Conservation (phyloP, 2,329 filamentous ascomycete species). For the Achaetomium macrosporum region DNA sequence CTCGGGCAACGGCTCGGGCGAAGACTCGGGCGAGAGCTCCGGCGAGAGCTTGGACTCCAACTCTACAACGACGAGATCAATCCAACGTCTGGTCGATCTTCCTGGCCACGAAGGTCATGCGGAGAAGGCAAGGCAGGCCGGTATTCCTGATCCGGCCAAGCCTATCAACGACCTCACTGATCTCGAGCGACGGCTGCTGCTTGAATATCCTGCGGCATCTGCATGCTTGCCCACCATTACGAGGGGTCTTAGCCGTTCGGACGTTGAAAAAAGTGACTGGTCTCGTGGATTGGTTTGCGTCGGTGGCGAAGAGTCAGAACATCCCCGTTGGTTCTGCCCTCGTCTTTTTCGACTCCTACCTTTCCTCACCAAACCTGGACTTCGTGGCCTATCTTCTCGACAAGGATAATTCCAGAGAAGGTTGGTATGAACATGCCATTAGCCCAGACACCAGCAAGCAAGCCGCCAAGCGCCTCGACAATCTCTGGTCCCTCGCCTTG, state of each 20-base stretch:
- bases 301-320: slow-evolving; percentile 5
- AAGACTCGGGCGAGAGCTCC: too few species aligned
- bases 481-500: slow-evolving; percentile 2
- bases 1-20: too few species aligned
- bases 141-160: slow-evolving; percentile 3
- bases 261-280: not conserved
- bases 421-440: not conserved
- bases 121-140: slow-evolving; percentile 4
- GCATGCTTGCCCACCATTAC: slow-evolving; percentile 3
- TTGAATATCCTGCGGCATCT: slow-evolving; percentile 2
- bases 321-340: slow-evolving; percentile 5
- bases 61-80: slow-evolving; percentile 1
- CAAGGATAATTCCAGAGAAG: not conserved
- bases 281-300: slow-evolving; percentile 5
- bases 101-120: not conserved
- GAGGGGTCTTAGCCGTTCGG: not conserved
- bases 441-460: not conserved
- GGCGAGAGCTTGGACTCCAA: not conserved
- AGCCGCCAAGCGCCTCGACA: slow-evolving; percentile 4
- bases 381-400: slow-evolving; percentile 3
- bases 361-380: slow-evolving; percentile 1
- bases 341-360: slow-evolving; percentile 6
- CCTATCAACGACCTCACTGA: not conserved
- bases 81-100: slow-evolving; percentile 1
- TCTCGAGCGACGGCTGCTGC: slow-evolving; percentile 7